Evolutionary conservation across 805 yeast genomes (phyloP).

Genomic region (Deakozyma indianensis): DNA sequence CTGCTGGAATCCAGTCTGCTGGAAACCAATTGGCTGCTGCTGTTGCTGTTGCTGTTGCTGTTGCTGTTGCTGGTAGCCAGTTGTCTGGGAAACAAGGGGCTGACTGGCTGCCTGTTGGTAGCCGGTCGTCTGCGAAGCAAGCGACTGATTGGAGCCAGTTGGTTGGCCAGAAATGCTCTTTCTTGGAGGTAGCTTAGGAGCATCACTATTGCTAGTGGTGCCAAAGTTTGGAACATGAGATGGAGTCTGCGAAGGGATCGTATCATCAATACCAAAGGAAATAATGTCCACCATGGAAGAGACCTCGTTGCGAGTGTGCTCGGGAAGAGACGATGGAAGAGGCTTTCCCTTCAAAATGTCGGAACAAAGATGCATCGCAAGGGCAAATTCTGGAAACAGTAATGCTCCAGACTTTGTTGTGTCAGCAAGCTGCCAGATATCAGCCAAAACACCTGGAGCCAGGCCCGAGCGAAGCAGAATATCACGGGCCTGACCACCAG

Average conservation of each 20-base stretch:
- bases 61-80: constrained; percentile 15
- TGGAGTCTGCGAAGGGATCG: constrained; percentile 24
- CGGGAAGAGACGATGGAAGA: constrained; percentile 60
- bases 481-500: constrained; percentile 53
- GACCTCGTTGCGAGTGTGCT: constrained; percentile 67
- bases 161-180: background rate
- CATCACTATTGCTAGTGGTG: constrained; percentile 2
- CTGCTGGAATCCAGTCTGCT: constrained; percentile 26
- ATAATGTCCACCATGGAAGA: constrained; percentile 82
- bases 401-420: constrained; percentile 73
- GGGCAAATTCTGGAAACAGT: constrained; percentile 86
- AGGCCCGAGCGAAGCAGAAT: constrained; percentile 70
- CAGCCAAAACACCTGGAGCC: constrained; percentile 59
- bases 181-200: constrained; percentile 6
- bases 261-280: constrained; percentile 51
- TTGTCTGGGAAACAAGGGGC: constrained; percentile 11
- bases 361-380: constrained; percentile 79
- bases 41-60: constrained; percentile 22
- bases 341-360: constrained; percentile 63
- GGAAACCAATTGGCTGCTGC: constrained; percentile 26
- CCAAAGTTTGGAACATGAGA: constrained; percentile 16
- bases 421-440: constrained; percentile 86
- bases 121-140: constrained; percentile 13
- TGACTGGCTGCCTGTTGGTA: constrained; percentile 6
- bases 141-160: background rate